These are phyloP conservation scores for Westerdykella sp. DNA, from an alignment of 2,329 filamentous ascomycete species.

Conservation along the genomic window DNA sequence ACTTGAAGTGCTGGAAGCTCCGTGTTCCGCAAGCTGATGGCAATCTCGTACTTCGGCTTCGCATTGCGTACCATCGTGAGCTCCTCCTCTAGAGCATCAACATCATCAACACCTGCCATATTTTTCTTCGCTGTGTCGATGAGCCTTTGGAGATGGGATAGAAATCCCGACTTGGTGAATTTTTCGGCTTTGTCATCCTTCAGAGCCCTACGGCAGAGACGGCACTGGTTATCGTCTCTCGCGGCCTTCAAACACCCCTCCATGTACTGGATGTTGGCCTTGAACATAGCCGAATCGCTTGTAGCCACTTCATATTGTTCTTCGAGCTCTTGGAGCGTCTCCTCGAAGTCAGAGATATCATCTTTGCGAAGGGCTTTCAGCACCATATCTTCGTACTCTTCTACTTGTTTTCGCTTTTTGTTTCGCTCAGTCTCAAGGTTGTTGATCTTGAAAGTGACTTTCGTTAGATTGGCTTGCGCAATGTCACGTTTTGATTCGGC, in stretches of 20 bases:
- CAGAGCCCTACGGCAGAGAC: conserved; percentile 68
- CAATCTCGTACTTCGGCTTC: conserved; percentile 64
- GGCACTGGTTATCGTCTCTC: conserved; percentile 64
- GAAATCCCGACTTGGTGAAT: conserved; percentile 49
- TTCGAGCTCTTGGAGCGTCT: conserved; percentile 49
- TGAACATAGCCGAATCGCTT: conserved; percentile 63
- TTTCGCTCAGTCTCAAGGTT: conserved; percentile 58
- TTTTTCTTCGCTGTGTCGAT: conserved; percentile 44
- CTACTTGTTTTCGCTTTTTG: conserved; percentile 57
- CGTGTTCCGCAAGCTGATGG: conserved; percentile 57
- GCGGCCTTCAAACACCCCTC: conserved; percentile 59
- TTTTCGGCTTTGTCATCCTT: conserved; percentile 50
- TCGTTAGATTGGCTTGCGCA: conserved; percentile 65
- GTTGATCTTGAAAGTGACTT: conserved; percentile 67
- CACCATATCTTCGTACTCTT: conserved; percentile 57
- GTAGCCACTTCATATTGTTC: conserved; percentile 46
- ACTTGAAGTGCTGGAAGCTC: conserved; percentile 66
- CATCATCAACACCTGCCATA: conserved; percentile 55
- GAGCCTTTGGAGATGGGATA: conserved; percentile 58
- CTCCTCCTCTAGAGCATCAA: conserved; percentile 55
- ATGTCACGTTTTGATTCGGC: conserved; percentile 66
- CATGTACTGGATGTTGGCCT: conserved; percentile 66
- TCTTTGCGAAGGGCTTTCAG: conserved; percentile 45
- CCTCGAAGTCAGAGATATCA: conserved; percentile 42
- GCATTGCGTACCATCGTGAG: conserved; percentile 53